These are phyloP conservation scores for Ephemerocybe angulata DNA, from an alignment of 768 basidiomycete genomes.

Conservation along the genomic window DNA sequence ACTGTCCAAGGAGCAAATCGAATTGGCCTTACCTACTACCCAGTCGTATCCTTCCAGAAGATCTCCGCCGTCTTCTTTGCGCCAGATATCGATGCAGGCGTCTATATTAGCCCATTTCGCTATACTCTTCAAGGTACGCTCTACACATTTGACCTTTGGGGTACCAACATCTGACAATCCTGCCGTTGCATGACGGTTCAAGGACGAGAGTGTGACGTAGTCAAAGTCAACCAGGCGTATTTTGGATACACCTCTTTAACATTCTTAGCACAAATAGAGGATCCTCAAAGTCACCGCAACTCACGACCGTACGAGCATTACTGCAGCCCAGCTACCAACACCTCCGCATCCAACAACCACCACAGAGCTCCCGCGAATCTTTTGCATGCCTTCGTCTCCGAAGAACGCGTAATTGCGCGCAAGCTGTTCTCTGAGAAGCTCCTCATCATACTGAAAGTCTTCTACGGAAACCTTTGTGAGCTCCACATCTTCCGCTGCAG, in stretches of 20 bases:
- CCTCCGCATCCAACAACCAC: slow-evolving; percentile 95
- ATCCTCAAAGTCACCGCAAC: slow-evolving; percentile 26
- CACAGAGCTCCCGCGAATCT: slow-evolving; percentile 69
- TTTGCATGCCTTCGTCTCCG: slow-evolving; percentile 82
- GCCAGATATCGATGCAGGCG: slow-evolving; percentile 79
- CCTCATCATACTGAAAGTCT: slow-evolving; percentile 58
- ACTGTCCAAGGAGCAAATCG: not conserved
- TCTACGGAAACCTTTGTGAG: slow-evolving; percentile 4
- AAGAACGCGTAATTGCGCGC: slow-evolving; percentile 95
- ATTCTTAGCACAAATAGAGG: not conserved
- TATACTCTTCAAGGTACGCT: slow-evolving; percentile 63
- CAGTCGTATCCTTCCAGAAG: slow-evolving; percentile 86
- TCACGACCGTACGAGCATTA: slow-evolving; percentile 90
- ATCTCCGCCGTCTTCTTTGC: slow-evolving; percentile 69
- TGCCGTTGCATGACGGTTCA: slow-evolving; percentile 94
- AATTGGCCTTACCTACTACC: slow-evolving; percentile 69
- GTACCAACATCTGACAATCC: slow-evolving; percentile 87
- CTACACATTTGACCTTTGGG: slow-evolving; percentile 82
- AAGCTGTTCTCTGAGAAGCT: slow-evolving; percentile 82
- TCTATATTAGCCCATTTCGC: slow-evolving; percentile 89
- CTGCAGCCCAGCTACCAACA: slow-evolving; percentile 93
- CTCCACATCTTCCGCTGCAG: slow-evolving; percentile 4
- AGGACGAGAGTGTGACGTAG: slow-evolving; percentile 89
- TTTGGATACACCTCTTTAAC: slow-evolving; percentile 62
- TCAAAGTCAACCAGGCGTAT: slow-evolving; percentile 92